These are phyloP conservation scores for Aspergillus sp. DNA, from an alignment of 2,329 filamentous ascomycete species.

Conservation along the genomic window DNA sequence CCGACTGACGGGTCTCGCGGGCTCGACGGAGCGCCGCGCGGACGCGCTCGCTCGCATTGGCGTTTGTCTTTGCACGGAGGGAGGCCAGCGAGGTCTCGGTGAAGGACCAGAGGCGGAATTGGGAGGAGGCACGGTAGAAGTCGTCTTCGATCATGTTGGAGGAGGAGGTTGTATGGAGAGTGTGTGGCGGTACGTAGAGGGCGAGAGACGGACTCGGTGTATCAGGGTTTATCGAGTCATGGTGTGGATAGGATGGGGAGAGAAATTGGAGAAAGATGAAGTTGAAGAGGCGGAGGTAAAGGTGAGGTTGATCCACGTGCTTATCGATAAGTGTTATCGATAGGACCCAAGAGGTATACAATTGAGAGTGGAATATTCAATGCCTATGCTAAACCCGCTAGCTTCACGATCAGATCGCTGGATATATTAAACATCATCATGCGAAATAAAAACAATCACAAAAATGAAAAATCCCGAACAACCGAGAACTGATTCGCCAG, in stretches of 20 bases:
- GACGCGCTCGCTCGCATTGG: slow-evolving; percentile 69
- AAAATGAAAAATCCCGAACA: neutral
- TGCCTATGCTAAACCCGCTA: neutral
- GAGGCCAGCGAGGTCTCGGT: slow-evolving; percentile 68
- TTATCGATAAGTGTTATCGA: slow-evolving; percentile 19
- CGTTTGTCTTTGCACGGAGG: slow-evolving; percentile 76
- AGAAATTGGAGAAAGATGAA: neutral
- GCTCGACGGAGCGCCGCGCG: slow-evolving; percentile 55
- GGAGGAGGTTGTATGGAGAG: neutral
- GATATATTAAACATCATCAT: neutral
- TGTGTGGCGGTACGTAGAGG: neutral
- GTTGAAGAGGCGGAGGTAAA: slow-evolving; percentile 3
- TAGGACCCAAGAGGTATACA: neutral
- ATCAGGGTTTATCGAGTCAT: neutral
- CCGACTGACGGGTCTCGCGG: slow-evolving; percentile 34
- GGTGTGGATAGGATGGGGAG: neutral
- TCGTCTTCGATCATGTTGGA: slow-evolving; percentile 78
- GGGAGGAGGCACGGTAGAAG: slow-evolving; percentile 83
- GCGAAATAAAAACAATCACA: neutral
- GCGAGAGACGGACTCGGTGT: neutral
- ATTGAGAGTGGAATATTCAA: neutral
- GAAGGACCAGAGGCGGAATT: slow-evolving; percentile 92
- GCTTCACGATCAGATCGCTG: neutral
- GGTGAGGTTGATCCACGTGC: slow-evolving; percentile 17
- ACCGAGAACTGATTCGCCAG: slow-evolving; percentile 26